Percentiles rank a stretch among this genome's conserved stretches.
Conservation (phyloP, 352 stramenopile species). For the Phytophthora citrophthora region DNA sequence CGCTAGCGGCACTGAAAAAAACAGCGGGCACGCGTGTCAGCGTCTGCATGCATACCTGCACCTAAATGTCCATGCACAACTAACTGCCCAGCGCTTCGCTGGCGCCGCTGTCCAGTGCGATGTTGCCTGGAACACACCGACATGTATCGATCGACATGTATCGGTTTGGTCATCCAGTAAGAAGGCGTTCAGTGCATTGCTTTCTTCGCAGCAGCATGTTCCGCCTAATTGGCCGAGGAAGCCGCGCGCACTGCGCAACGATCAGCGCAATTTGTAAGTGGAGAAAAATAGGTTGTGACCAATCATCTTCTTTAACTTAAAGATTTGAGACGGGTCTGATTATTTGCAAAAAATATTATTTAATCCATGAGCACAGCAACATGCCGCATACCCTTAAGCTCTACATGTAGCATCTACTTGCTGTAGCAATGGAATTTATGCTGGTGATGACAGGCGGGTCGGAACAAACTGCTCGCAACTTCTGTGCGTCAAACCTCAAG, state of each 20-base stretch:
- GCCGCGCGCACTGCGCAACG: slow-evolving; percentile 1
- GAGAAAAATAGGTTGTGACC: no score
- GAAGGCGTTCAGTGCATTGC: background rate
- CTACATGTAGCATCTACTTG: no score
- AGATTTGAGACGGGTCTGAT: no score
- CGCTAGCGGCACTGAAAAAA: no score
- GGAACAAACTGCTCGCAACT: no score
- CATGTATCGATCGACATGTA: background rate
- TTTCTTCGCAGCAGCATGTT: slow-evolving; percentile 14
- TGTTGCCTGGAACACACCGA: background rate
- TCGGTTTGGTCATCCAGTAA: background rate
- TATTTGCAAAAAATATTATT: no score
- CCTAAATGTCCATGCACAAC: background rate
- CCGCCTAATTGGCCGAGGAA: background rate
- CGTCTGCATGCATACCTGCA: slow-evolving; percentile 3
- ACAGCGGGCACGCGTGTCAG: slow-evolving; percentile 12
- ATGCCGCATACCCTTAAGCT: no score
- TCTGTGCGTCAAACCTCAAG: background rate
- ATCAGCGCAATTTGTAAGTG: slow-evolving; percentile 6
- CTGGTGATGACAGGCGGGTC: no score
- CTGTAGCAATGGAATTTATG: no score
- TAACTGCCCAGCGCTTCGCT: background rate
- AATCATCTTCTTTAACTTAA: no score
- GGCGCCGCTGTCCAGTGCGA: background rate
- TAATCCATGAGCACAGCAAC: no score